These are phyloP conservation scores for Metschnikowia corniflorae DNA, from an alignment of 805 yeast species.

Conservation along the genomic window DNA sequence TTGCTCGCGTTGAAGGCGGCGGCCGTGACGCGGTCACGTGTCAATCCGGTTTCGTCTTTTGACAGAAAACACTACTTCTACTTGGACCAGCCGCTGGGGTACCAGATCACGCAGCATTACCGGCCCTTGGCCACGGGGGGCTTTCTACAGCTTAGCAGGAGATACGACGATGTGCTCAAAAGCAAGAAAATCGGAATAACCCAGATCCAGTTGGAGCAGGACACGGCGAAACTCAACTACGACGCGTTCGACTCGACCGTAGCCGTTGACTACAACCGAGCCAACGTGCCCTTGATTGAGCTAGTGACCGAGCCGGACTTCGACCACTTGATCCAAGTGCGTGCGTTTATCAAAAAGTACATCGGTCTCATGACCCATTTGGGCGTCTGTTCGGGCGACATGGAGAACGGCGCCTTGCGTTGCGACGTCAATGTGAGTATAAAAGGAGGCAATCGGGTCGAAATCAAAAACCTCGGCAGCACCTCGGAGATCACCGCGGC, in stretches of 20 bases:
- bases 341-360: slow-evolving; percentile 75
- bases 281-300: slow-evolving; percentile 84
- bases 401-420: slow-evolving; percentile 92
- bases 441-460: slow-evolving; percentile 69
- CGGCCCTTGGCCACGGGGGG: slow-evolving; percentile 78
- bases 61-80: slow-evolving; percentile 96
- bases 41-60: slow-evolving; percentile 60
- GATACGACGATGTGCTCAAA: slow-evolving; percentile 51
- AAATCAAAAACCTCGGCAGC: slow-evolving; percentile 84
- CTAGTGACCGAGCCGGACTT: slow-evolving; percentile 91
- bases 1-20: slow-evolving; percentile 71
- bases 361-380: slow-evolving; percentile 67
- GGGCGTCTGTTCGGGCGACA: slow-evolving; percentile 79
- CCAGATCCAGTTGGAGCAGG: slow-evolving; percentile 92
- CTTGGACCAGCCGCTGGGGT: slow-evolving; percentile 94
- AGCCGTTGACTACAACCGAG: slow-evolving; percentile 75
- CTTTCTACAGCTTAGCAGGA: slow-evolving; percentile 40
- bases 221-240: slow-evolving; percentile 80
- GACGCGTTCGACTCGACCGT: slow-evolving; percentile 34
- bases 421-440: slow-evolving; percentile 93
- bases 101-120: slow-evolving; percentile 89
- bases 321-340: slow-evolving; percentile 59
- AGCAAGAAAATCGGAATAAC: slow-evolving; percentile 52
- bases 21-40: slow-evolving; percentile 56
- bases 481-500: slow-evolving; percentile 79